Percentiles rank a stretch among this genome's conserved stretches.
Evolutionary conservation across 495 filamentous ascomycete genomes (phyloP).

Genomic region (Cryomyces minteri): DNA sequence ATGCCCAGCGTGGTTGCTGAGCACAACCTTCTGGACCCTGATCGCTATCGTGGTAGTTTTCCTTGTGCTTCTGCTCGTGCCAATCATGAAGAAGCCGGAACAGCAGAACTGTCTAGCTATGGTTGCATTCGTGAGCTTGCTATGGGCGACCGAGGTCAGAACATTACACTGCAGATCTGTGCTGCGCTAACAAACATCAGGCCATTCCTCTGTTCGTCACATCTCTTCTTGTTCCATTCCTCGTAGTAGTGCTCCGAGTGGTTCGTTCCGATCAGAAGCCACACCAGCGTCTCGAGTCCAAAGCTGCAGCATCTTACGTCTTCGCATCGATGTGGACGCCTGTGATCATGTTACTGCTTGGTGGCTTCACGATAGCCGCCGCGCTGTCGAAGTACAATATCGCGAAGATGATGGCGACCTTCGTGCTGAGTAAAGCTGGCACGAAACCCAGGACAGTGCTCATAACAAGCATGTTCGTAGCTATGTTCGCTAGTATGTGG

Average conservation of each 20-base stretch:
- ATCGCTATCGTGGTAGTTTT: slow-evolving; percentile 55
- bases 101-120: slow-evolving; percentile 94
- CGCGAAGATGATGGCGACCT: slow-evolving; percentile 88
- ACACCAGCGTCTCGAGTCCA: slow-evolving; percentile 47
- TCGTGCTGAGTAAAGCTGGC: slow-evolving; percentile 92
- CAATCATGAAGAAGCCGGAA: slow-evolving; percentile 65
- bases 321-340: slow-evolving; percentile 98
- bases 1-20: slow-evolving; percentile 68
- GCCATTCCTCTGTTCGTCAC: slow-evolving; percentile 96
- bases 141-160: slow-evolving; percentile 91
- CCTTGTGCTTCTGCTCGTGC: slow-evolving; percentile 45
- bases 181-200: slow-evolving; percentile 24
- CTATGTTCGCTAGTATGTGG: slow-evolving; percentile 95
- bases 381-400: slow-evolving; percentile 95
- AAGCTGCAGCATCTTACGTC: slow-evolving; percentile 58
- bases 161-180: neutral
- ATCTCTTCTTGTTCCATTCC: slow-evolving; percentile 79
- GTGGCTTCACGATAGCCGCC: slow-evolving; percentile 89
- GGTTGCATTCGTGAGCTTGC: slow-evolving; percentile 77
- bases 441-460: slow-evolving; percentile 76
- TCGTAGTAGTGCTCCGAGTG: slow-evolving; percentile 72
- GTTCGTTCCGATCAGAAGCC: slow-evolving; percentile 59
- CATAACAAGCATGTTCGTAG: slow-evolving; percentile 94
- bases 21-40: slow-evolving; percentile 61
- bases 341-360: slow-evolving; percentile 94